These are phyloP conservation scores for Ascochyta viciae-villosae DNA, from an alignment of 2,329 filamentous ascomycete genomes.

Conservation along the genomic window DNA sequence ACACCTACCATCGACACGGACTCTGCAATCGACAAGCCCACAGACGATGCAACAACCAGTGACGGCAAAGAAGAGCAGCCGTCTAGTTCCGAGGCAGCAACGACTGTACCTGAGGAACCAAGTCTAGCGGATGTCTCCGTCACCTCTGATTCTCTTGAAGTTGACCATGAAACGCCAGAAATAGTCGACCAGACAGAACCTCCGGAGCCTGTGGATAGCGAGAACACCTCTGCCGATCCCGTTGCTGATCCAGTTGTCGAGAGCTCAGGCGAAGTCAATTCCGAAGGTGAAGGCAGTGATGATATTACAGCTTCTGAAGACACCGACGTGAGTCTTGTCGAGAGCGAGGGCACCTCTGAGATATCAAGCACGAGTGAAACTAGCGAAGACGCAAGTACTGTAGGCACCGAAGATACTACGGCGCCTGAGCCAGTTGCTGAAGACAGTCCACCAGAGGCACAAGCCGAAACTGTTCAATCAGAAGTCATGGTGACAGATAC, in stretches of 20 bases:
- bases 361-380: background rate
- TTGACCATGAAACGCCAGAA: background rate
- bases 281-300: conserved; percentile 3
- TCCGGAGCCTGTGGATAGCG: background rate
- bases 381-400: background rate
- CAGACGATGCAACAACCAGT: background rate
- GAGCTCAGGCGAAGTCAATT: background rate
- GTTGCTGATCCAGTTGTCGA: background rate
- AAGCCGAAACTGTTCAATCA: background rate
- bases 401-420: background rate
- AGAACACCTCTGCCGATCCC: background rate
- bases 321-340: conserved; percentile 1
- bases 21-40: background rate
- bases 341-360: conserved; percentile 3
- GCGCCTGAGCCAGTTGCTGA: background rate
- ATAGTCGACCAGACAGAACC: background rate
- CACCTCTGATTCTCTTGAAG: background rate
- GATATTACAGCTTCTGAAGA: background rate
- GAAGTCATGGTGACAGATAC: background rate
- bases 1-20: background rate
- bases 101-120: background rate
- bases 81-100: background rate
- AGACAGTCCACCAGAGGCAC: background rate
- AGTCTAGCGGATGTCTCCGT: background rate
- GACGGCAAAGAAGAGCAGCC: background rate